Conservation (phyloP, 2,329 filamentous ascomycete species). For the Phaeomoniella chlamydospora region DNA sequence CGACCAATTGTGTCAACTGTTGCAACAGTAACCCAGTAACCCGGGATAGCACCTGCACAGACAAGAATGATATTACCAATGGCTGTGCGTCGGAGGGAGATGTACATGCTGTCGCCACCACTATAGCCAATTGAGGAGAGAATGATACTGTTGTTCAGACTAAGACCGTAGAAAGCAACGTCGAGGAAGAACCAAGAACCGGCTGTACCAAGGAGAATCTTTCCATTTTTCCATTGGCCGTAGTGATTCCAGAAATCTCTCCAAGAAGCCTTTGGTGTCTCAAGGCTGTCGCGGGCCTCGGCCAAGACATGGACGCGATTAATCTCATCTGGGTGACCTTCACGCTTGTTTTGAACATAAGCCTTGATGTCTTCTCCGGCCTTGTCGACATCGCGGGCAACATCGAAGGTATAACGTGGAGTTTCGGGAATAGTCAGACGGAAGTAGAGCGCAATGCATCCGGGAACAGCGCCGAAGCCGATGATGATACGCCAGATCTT, state of each 20-base stretch:
- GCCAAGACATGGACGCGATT: conserved; percentile 44
- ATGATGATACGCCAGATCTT: conserved; percentile 80
- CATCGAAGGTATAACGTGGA: conserved; percentile 75
- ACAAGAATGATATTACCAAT: conserved; percentile 68
- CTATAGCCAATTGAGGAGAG: conserved; percentile 59
- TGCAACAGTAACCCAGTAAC: conserved; percentile 69
- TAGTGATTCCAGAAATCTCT: conserved; percentile 60
- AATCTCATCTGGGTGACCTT: conserved; percentile 53
- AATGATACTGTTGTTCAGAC: conserved; percentile 63
- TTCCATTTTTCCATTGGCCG: conserved; percentile 53
- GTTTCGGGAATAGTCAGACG: conserved; percentile 79
- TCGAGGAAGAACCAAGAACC: conserved; percentile 78
- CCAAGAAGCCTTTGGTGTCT: conserved; percentile 57
- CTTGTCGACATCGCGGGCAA: conserved; percentile 60
- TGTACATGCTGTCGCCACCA: conserved; percentile 47
- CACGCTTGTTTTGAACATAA: conserved; percentile 53
- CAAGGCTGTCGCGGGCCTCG: conserved; percentile 38
- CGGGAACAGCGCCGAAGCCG: conserved; percentile 67
- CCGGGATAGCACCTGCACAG: conserved; percentile 63
- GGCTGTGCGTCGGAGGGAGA: conserved; percentile 58
- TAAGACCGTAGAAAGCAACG: conserved; percentile 48
- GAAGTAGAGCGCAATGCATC: conserved; percentile 71
- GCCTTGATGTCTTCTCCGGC: conserved; percentile 58
- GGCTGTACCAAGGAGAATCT: conserved; percentile 62
- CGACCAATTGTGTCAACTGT: conserved; percentile 61